These are phyloP conservation scores for Pichia thaimueangensis DNA, from an alignment of 805 yeast species.

Conservation along the genomic window DNA sequence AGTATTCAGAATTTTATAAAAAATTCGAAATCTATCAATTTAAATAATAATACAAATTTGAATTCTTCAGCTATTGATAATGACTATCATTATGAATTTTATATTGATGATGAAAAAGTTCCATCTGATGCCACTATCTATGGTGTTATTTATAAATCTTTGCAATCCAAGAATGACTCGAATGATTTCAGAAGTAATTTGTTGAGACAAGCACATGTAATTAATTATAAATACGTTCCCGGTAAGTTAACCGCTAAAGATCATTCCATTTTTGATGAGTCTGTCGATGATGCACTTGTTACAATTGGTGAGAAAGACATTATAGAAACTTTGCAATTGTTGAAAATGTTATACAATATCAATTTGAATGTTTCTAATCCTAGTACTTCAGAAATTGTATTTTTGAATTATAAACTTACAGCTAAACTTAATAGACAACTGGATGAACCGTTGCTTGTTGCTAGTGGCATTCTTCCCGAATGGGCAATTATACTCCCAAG, in stretches of 20 bases:
- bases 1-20: constrained; percentile 44
- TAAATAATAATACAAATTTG: background rate
- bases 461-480: constrained; percentile 76
- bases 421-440: constrained; percentile 82
- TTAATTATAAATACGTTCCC: constrained; percentile 51
- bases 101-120: constrained; percentile 48
- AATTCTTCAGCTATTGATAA: constrained; percentile 17
- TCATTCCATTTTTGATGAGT: constrained; percentile 30
- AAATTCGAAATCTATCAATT: constrained; percentile 12
- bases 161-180: background rate
- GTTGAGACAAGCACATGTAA: constrained; percentile 35
- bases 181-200: constrained; percentile 33
- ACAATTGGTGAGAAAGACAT: constrained; percentile 30
- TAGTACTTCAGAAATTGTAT: constrained; percentile 32
- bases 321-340: constrained; percentile 38
- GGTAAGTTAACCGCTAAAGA: constrained; percentile 46
- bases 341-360: constrained; percentile 42
- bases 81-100: constrained; percentile 46
- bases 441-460: constrained; percentile 84
- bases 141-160: constrained; percentile 56
- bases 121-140: constrained; percentile 66
- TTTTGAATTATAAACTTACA: constrained; percentile 73
- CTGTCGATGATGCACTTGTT: constrained; percentile 24
- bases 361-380: constrained; percentile 22
- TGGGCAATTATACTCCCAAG: constrained; percentile 78